A percentile compares a stretch with the other conserved stretches of the same genome.
Conservation (phyloP, 805 yeast genomes). For the Lipomyces starkeyi region DNA sequence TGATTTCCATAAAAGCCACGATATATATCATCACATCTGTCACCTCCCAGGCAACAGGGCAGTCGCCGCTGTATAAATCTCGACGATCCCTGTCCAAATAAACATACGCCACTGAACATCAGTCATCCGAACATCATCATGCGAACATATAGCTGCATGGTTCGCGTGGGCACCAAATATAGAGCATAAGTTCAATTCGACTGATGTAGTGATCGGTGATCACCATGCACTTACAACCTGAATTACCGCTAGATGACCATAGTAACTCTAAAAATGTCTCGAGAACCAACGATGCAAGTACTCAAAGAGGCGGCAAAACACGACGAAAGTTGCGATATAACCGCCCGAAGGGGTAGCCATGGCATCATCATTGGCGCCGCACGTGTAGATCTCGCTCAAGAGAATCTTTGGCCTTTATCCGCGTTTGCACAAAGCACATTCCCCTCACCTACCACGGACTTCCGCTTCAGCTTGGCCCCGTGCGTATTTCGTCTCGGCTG, state of each 20-base stretch:
- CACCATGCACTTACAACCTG: neutral
- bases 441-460: neutral
- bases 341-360: neutral
- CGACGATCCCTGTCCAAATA: slow-evolving; percentile 1
- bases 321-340: neutral
- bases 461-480: neutral
- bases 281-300: neutral
- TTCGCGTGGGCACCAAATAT: neutral
- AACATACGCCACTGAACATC: neutral
- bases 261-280: neutral
- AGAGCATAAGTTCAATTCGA: neutral
- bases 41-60: neutral
- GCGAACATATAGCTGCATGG: neutral
- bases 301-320: neutral
- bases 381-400: neutral
- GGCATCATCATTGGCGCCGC: neutral
- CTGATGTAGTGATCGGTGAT: neutral
- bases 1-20: too few species aligned
- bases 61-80: neutral
- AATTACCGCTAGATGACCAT: too few species aligned
- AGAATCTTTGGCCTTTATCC: neutral
- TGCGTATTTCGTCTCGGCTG: neutral
- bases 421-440: too few species aligned
- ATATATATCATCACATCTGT: neutral
- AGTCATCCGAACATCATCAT: neutral